Evolutionary conservation across 1,284 basidiomycete species (phyloP), one percentile per base, ranked within the genome.

Genomic region (Cutaneotrichosporon dermatis): DNA sequence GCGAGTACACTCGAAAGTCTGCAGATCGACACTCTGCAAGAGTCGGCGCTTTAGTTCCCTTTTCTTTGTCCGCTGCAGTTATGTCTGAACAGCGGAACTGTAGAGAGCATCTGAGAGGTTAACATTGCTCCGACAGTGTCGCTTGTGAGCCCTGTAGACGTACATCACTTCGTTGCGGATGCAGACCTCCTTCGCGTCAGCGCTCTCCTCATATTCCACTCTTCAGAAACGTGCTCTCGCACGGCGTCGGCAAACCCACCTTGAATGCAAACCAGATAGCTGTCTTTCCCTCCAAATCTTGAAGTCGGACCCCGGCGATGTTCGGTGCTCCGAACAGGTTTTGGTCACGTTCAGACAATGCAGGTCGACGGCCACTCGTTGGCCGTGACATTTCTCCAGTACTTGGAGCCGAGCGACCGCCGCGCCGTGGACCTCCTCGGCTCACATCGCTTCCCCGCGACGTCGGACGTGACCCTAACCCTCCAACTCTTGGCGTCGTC

Each of bases 231-330:
- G 67, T 2, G 70, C 72, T 42, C 70, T 70, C 34, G 25, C 25
- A 25, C 25, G 25, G 25, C 25, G 25, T 25, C 25, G 25, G 25
- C 25, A 25, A 25, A 51, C 45, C 4, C 43, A 76, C 75, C 1
- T 71, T 73, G 60, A 77, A 77, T 2, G 75, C 49, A 51, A 77
- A 77, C 75, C 75, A 77, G 5, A 73, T 43, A 2, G 73, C 73
- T 44, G 69, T 48, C 6, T 64, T 67, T 1, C 73, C 72, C 41
- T 70, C 71, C 34, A 66, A 63, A 5, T 69, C 69, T 1, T 66
- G 57, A 1, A 76, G 70, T 13, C 66, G 68, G 2, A 73, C 66
- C 0, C 64, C 72, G 2, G 71, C 58, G 4, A 76, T 70, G 61
- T 76, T 71, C 13, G 74, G 54, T 54, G 57, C 68, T 4, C 75